A percentile compares a stretch with the other conserved stretches of the same genome.
phyloP scores from a whole-genome alignment of 495 filamentous ascomycete species.

The Penicillium taxi region DNA sequence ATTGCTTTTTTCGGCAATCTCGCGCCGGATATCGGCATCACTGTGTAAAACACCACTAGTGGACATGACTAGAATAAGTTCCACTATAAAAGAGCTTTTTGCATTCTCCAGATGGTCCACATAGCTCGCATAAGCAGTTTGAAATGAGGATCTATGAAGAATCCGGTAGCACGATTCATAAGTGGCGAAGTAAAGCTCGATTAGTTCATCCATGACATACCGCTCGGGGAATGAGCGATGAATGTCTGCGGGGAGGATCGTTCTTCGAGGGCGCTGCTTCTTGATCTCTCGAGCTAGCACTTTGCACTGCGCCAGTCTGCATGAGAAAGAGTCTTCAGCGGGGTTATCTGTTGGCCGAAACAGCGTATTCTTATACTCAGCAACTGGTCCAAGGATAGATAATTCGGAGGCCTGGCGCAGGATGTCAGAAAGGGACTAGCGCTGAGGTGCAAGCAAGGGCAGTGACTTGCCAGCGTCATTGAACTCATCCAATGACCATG shows the following conservation, averaged over 20 bases:
- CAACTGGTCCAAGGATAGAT: conserved; percentile 11
- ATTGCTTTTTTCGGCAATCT: conserved; percentile 21
- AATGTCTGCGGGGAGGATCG: conserved; percentile 14
- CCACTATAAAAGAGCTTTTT: conserved; percentile 19
- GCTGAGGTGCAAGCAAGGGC: conserved; percentile 29
- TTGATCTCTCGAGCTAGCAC: conserved; percentile 19
- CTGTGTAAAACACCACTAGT: conserved; percentile 31
- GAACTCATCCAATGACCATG: conserved; percentile 28
- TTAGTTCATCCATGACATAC: conserved; percentile 33
- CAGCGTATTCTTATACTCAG: conserved; percentile 13
- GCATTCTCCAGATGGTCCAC: conserved; percentile 29
- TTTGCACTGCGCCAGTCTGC: conserved; percentile 18
- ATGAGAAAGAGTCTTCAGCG: background rate
- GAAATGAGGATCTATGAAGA: conserved; percentile 38
- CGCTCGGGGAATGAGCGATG: conserved; percentile 16
- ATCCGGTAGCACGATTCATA: conserved; percentile 45
- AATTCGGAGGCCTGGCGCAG: conserved; percentile 17
- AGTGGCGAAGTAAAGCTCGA: conserved; percentile 36
- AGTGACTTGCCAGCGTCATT: conserved; percentile 19
- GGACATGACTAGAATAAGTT: conserved; percentile 41
- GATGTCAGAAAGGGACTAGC: conserved; percentile 18
- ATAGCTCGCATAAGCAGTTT: conserved; percentile 35
- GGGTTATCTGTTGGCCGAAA: conserved; percentile 4
- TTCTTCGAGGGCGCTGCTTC: conserved; percentile 14
- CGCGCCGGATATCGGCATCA: conserved; percentile 14